phyloP scores from a whole-genome alignment of 176 grass and related monocot species.

The Oropetium thomaeum region DNA sequence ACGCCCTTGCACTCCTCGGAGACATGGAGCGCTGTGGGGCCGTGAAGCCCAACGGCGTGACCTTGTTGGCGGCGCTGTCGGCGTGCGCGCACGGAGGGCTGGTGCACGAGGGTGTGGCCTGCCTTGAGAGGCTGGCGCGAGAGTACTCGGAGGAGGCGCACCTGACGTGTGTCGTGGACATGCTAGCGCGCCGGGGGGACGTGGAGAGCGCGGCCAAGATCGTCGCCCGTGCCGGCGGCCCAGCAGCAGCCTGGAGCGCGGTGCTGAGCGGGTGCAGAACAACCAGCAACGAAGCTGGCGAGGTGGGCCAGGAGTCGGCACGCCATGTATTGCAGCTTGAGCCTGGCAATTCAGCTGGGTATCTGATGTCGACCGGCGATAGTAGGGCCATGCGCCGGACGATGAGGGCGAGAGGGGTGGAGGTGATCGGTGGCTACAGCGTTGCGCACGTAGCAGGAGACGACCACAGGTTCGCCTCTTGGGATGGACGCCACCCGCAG shows the following conservation, averaged over 20 bases:
- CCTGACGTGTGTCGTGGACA: constrained; percentile 49
- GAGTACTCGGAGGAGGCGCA: constrained; percentile 20
- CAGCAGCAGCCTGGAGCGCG: constrained; percentile 49
- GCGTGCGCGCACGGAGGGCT: constrained; percentile 57
- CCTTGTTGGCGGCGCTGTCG: constrained; percentile 36
- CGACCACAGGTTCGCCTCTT: constrained; percentile 41
- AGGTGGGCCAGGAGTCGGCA: constrained; percentile 16
- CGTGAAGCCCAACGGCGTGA: constrained; percentile 38
- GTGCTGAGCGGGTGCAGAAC: constrained; percentile 54
- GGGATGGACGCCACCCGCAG: constrained; percentile 47
- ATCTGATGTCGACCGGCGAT: constrained; percentile 34
- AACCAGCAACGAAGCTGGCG: background rate
- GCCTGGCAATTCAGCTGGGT: constrained; percentile 45
- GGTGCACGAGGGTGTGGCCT: constrained; percentile 41
- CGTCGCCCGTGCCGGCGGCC: background rate
- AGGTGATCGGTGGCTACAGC: constrained; percentile 38
- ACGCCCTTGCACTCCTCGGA: constrained; percentile 23
- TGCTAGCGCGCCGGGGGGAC: constrained; percentile 45
- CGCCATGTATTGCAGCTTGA: constrained; percentile 49
- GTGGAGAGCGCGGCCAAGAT: constrained; percentile 37
- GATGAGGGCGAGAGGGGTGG: constrained; percentile 47
- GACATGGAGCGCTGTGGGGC: constrained; percentile 28
- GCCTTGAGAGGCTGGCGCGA: constrained; percentile 33
- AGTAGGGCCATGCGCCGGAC: background rate
- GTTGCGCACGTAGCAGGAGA: constrained; percentile 25